Conservation (phyloP, 1,139 yeast species). For the Diutina neorugosa region DNA sequence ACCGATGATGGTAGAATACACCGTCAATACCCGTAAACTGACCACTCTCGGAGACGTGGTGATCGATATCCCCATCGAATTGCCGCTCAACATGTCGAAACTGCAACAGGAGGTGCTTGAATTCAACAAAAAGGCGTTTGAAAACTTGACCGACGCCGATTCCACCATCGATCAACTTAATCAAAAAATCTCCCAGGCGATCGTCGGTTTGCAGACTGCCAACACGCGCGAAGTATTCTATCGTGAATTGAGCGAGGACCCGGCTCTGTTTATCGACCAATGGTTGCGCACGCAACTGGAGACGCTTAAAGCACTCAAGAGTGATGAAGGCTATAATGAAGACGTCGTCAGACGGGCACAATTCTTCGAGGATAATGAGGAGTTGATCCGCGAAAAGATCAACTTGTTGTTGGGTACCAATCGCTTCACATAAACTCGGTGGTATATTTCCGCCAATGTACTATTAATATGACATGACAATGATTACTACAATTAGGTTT, state of each 20-base stretch:
- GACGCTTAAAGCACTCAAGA: conserved; percentile 62
- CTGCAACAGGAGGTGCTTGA: conserved; percentile 28
- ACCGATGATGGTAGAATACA: conserved; percentile 69
- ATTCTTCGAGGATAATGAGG: conserved; percentile 63
- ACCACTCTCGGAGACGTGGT: conserved; percentile 73
- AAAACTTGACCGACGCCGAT: conserved; percentile 30
- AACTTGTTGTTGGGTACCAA: conserved; percentile 48
- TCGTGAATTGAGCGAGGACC: conserved; percentile 60
- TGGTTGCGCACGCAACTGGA: conserved; percentile 70
- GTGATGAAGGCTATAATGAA: conserved; percentile 86
- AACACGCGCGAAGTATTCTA: conserved; percentile 44
- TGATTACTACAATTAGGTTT: not conserved
- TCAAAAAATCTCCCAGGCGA: conserved; percentile 46
- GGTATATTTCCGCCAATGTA: conserved; percentile 5
- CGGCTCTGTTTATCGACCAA: conserved; percentile 58
- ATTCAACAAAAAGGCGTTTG: conserved; percentile 26
- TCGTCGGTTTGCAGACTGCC: conserved; percentile 55
- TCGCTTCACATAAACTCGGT: conserved; percentile 11
- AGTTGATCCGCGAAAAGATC: conserved; percentile 58
- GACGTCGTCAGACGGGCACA: conserved; percentile 77
- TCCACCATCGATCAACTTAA: conserved; percentile 44
- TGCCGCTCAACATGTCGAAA: conserved; percentile 33
- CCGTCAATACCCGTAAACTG: conserved; percentile 61
- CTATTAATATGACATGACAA: conserved; percentile 2
- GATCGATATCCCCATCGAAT: conserved; percentile 59